A percentile compares a stretch with the other conserved stretches of the same genome.
Evolutionary conservation across 2,329 filamentous ascomycete species (phyloP).

Genomic region (Penicillium brasilianum): DNA sequence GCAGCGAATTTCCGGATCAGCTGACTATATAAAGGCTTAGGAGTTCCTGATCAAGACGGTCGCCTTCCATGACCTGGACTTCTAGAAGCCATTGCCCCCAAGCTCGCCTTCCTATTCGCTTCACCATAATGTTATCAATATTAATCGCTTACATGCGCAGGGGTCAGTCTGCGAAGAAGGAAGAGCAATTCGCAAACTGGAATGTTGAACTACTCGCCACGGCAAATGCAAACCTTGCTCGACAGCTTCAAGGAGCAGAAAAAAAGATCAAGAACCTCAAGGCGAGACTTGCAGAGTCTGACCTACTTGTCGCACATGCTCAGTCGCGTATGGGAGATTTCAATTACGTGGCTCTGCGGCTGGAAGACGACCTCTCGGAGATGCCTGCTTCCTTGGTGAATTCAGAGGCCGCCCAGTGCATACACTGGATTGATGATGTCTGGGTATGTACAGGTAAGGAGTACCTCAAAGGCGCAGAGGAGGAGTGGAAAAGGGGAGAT

Average conservation of each 20-base stretch:
- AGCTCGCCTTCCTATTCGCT: background rate
- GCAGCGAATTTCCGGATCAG: no score
- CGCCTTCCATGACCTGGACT: background rate
- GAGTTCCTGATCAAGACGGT: background rate
- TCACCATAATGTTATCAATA: background rate
- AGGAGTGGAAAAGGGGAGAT: slow-evolving; percentile 16
- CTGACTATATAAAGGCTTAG: background rate
- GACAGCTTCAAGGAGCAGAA: background rate
- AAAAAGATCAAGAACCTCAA: slow-evolving; percentile 1
- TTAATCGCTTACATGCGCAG: background rate
- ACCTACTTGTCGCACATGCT: background rate
- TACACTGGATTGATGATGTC: slow-evolving; percentile 23
- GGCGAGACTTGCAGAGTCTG: background rate
- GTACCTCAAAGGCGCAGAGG: slow-evolving; percentile 19
- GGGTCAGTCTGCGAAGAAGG: background rate
- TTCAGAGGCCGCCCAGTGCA: background rate
- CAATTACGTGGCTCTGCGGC: background rate
- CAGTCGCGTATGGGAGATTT: background rate
- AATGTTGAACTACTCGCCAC: background rate
- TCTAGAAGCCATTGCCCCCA: background rate
- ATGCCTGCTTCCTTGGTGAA: background rate
- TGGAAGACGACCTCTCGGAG: background rate
- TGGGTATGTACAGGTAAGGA: slow-evolving; percentile 23
- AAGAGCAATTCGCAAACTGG: background rate
- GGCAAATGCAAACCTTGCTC: background rate